Evolutionary conservation across 495 filamentous ascomycete species (phyloP), one percentile per base, ranked within the genome.

Genomic region (Amphirosellinia nigrospora): DNA sequence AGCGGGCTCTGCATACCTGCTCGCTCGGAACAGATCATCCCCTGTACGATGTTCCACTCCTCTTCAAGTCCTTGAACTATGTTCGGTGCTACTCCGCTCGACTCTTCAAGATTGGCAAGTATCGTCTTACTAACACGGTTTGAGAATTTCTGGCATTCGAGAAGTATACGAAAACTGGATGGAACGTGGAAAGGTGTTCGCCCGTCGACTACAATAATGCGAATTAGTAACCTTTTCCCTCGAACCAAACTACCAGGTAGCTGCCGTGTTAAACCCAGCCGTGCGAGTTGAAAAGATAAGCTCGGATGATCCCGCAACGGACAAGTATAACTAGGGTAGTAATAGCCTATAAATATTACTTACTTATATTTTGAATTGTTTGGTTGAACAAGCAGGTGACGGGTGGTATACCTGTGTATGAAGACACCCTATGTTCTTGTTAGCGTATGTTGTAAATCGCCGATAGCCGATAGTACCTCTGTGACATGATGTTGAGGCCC

Each of bases 61-160:
- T 82, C 80, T 68, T 84, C 82, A 55, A 82, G 79, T 7, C 80
- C 73, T 63, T 74, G 75, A 9, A 84, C 80, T 30, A 82, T 68
- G 55, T 80, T 77, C 19, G 81, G 56, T 1, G 81, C 79, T 0
- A 84, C 79, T 6, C 82, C 82, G 30, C 76, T 77, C 28, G 80
- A 71, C 50, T 80, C 78, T 64, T 84, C 81, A 8, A 83, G 77
- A 16, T 78, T 77, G 39, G 79, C 79, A 4, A 71, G 75, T 75
- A 82, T 81, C 26, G 78, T 81, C 55, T 79, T 80, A 55, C 70
- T 76, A n/a, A 82, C 74, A 8, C 75, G 76, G 64, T 80, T 79
- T 19, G 71, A 77, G 63, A 84, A 83, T 34, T 81, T 78, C 52
- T 81, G 76, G 16, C 80, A 81, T 63, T 84, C 82, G 9, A 83